Evolutionary conservation across 306 rosid genomes (phyloP), one percentile per base, ranked within the genome.

Genomic region (Calophaca sinica): DNA sequence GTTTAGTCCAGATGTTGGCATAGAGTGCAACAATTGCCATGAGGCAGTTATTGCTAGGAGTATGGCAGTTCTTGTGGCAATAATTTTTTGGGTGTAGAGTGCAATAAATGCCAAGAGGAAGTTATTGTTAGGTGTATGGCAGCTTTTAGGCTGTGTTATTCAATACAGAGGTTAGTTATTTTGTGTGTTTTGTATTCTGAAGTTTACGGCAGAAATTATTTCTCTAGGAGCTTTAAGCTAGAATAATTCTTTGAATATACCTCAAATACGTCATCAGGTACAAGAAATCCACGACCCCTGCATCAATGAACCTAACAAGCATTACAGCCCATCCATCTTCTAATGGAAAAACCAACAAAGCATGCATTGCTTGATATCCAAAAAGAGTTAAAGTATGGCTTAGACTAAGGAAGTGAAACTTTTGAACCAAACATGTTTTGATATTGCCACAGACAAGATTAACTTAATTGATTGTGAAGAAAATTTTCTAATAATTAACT

Each of bases 241-340:
- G 45, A 59, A 59, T 39, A 39, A 71, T 51, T 41, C 62, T 45
- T 6, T 15, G 68, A 10, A 36, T 45, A 50, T 88, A 93, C 97
- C 96, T 91, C 82, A 44, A 85, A 79, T 48, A 93, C 97, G 26
- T 91, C 97, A 78, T 89, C 91, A 13, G 89, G 85, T 39, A 89
- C 85, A 70, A 91, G 87, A 82, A 77, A 89, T 59, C 96, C 98
- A 52, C 93, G 97, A 65, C 85, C 89, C 86, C 98, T 93, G 87
- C 62, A 79, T 78, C 70, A 82, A 61, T 14, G 69, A 80, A 63
- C 67, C 70, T 54, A 71, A 53, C 10, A 60, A 64, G 60, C 62
- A 51, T 81, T 71, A 62, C 4, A 41, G 2, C 46, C 15, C 52
- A 54, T 38, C 68, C 49, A 35, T 64, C 51, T 54, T 39, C 62